Evolutionary conservation across 129 eudicot species (phyloP).

Genomic region (Cynara cardunculus): DNA sequence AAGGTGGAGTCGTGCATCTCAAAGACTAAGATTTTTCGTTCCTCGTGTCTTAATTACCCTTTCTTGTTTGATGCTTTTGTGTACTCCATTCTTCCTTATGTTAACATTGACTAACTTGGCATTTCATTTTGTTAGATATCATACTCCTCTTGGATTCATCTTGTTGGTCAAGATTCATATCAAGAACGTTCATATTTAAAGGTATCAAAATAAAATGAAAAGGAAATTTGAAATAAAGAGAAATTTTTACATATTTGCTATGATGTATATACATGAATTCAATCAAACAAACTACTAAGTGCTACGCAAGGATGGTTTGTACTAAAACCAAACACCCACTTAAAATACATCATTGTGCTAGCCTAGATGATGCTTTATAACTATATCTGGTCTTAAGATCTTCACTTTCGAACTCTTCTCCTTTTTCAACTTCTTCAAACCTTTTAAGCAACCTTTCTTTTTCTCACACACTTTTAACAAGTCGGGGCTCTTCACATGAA

Average conservation of each 20-base stretch:
- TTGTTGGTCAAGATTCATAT: not conserved
- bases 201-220: not conserved
- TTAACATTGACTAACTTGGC: not conserved
- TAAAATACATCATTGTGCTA: not conserved
- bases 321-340: not conserved
- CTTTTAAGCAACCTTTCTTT: not conserved
- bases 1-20: not conserved
- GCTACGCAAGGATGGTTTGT: not conserved
- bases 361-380: slow-evolving; percentile 5
- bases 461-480: not conserved
- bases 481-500: no score
- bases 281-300: not conserved
- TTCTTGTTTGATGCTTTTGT: not conserved
- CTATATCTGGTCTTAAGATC: not conserved
- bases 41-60: not conserved
- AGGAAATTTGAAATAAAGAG: not conserved
- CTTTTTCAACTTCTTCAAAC: not conserved
- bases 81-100: not conserved
- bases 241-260: not conserved
- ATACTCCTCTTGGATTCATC: not conserved
- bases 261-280: not conserved
- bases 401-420: not conserved
- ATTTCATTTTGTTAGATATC: not conserved
- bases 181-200: not conserved
- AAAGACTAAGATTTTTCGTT: not conserved